Evolutionary conservation across 2,329 filamentous ascomycete genomes (phyloP), one percentile per base, ranked within the genome.

Genomic region (Madurella fahalii): DNA sequence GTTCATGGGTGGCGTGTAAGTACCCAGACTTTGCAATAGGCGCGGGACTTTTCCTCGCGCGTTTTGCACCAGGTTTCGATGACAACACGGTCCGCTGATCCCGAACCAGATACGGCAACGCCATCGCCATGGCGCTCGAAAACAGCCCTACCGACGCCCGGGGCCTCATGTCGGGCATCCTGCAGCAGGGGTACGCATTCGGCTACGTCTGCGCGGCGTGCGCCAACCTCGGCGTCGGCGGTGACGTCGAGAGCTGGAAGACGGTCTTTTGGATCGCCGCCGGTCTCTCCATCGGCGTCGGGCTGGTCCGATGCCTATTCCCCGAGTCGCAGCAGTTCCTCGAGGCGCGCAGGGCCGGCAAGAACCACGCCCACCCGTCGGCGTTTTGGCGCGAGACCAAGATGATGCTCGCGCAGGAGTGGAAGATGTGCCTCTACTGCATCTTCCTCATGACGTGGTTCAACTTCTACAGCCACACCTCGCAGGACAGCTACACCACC

Each of bases 131-230:
- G 82, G 86, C 87, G 0, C 75, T 91, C 9, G 88, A 91, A 66
- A 64, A 63, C 59, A 79, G 78, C 53, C 70, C 74, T 45, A 57
- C 64, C 12, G 82, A 88, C 53, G 85, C 88, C 8, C 80, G 89
- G 67, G 90, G 90, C 62, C 75, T 94, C 39, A 89, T 94, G 81
- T 89, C 85, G 13, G 90, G 89, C 51, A 87, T 94, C 48, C 72
- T 93, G 16, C 90, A 94, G 65, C 88, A 91, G 69, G 90, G 89
- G 2, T 92, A 91, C 67, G 86, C 86, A 0, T 80, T 91, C 59
- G 89, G 89, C 32, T 93, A 93, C 65, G 83, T 94, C 40, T 77
- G 90, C 58, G 89, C 89, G 5, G 88, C 88, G 2, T 87, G 84
- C 64, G 83, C 82, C 64, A 91, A 88, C 61, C 80, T 91, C 40